Percentiles rank a stretch among this genome's conserved stretches.
Conservation (phyloP, 2,329 filamentous ascomycete species). For the Aspergillus novofumigatus region DNA sequence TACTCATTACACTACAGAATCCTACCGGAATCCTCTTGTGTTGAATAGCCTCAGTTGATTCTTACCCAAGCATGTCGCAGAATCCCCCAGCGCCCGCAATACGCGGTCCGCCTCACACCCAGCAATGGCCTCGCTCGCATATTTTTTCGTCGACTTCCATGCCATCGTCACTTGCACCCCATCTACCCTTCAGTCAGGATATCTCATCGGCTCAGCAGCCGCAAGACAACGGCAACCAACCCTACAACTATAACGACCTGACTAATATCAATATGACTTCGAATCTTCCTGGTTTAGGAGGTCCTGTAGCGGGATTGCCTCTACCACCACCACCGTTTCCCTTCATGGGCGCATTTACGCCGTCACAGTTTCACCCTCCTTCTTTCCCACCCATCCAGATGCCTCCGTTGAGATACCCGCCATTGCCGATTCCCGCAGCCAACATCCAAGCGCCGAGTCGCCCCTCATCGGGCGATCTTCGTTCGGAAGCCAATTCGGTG, state of each 20-base stretch:
- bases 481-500: conserved; percentile 10
- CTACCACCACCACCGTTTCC: conserved; percentile 29
- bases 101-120: conserved; percentile 34
- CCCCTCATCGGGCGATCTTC: conserved; percentile 6
- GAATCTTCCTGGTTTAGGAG: conserved; percentile 28
- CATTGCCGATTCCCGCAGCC: conserved; percentile 16
- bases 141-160: conserved; percentile 18
- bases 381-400: conserved; percentile 33
- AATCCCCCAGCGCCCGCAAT: conserved; percentile 45
- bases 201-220: conserved; percentile 21
- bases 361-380: conserved; percentile 24
- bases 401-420: conserved; percentile 18
- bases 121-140: conserved; percentile 34
- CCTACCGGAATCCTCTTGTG: neutral
- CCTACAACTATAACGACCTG: conserved; percentile 21
- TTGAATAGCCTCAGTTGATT: neutral
- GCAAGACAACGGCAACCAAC: conserved; percentile 9
- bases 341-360: conserved; percentile 31
- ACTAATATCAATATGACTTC: conserved; percentile 23
- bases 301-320: conserved; percentile 14
- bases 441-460: conserved; percentile 8
- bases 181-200: conserved; percentile 23
- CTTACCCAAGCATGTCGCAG: conserved; percentile 40
- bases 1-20: conserved; percentile 2
- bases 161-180: conserved; percentile 23